Conservation (phyloP, 1,284 basidiomycete genomes). For the Trichosporon ovoides region DNA sequence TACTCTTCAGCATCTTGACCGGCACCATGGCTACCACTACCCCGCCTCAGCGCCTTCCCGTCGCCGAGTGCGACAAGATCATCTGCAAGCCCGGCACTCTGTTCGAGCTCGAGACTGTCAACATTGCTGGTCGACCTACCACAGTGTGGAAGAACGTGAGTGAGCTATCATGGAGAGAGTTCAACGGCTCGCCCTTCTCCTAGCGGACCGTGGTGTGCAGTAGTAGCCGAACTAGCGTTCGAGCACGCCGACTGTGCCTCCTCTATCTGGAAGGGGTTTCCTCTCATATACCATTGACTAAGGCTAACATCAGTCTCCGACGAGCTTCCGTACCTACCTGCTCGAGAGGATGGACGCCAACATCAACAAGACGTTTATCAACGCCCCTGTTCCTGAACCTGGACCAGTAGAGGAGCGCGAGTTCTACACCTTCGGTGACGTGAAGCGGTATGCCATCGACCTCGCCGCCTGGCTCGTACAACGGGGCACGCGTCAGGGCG, state of each 20-base stretch:
- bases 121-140: conserved; percentile 24
- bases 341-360: conserved; percentile 23
- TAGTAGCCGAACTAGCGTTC: no score
- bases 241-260: no score
- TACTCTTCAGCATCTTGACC: background rate
- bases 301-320: conserved; percentile 23
- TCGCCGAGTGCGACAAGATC: conserved; percentile 27
- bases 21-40: background rate
- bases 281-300: no score
- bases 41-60: background rate
- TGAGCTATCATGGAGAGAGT: no score
- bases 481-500: conserved; percentile 28
- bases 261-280: no score
- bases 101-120: conserved; percentile 35
- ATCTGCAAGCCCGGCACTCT: conserved; percentile 35
- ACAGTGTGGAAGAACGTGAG: conserved; percentile 42
- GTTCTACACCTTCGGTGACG: conserved; percentile 29
- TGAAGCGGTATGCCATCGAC: conserved; percentile 20
- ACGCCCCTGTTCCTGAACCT: conserved; percentile 22
- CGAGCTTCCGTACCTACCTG: conserved; percentile 34
- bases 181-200: no score
- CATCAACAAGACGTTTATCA: conserved; percentile 30
- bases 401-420: conserved; percentile 10
- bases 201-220: no score
- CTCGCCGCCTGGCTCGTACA: conserved; percentile 35